Evolutionary conservation across 176 grass and related monocot genomes (phyloP).

Genomic region (Carex kokanica): DNA sequence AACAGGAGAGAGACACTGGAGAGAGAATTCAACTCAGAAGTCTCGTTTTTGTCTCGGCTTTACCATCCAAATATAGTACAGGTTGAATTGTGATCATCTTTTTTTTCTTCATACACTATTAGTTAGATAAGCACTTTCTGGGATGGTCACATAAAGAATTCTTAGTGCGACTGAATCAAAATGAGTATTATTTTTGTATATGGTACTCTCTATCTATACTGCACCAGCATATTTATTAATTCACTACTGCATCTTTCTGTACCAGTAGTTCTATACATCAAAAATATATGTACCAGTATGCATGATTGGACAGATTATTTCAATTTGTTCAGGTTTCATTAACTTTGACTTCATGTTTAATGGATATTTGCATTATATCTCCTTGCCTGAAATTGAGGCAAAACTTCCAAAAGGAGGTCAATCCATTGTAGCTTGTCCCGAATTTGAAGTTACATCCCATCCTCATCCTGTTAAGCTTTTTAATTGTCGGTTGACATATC

Average conservation of each 20-base stretch:
- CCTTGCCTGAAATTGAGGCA: background rate
- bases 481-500: background rate
- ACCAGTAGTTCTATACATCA: background rate
- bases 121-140: background rate
- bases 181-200: background rate
- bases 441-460: background rate
- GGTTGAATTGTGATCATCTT: slow-evolving; percentile 15
- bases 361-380: background rate
- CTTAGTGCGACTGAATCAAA: background rate
- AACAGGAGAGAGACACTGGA: slow-evolving; percentile 51
- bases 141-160: background rate
- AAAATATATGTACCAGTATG: background rate
- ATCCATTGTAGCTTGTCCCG: background rate
- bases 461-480: background rate
- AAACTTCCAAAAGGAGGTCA: background rate
- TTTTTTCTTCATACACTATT: background rate
- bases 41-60: slow-evolving; percentile 80
- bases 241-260: background rate
- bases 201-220: background rate
- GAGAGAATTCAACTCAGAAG: slow-evolving; percentile 96
- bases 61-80: slow-evolving; percentile 95
- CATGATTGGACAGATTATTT: background rate
- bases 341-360: background rate
- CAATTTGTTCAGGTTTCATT: background rate
- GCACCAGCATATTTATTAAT: background rate